phyloP scores from a whole-genome alignment of 2,329 filamentous ascomycete species.

The Phialocephala sp. region DNA sequence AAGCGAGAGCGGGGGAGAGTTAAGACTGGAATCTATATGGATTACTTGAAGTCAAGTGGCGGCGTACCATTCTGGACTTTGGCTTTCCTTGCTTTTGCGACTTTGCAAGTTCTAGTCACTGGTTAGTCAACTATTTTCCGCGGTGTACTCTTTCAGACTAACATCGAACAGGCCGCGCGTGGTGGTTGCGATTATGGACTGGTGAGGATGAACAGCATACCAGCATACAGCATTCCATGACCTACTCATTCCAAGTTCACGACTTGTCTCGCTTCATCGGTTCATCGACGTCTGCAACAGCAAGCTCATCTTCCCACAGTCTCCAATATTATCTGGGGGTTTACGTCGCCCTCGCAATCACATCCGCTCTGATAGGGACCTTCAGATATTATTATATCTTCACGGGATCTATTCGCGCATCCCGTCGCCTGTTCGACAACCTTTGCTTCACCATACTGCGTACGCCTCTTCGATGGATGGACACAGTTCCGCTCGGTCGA shows the following conservation, averaged over 20 bases:
- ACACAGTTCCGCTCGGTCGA: conserved; percentile 78
- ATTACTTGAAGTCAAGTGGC: conserved; percentile 71
- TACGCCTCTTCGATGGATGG: conserved; percentile 78
- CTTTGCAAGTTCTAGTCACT: conserved; percentile 60
- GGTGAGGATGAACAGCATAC: conserved; percentile 46
- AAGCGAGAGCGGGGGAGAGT: conserved; percentile 73
- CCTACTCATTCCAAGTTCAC: conserved; percentile 54
- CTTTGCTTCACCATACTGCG: conserved; percentile 71
- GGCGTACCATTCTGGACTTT: conserved; percentile 64
- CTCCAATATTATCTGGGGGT: conserved; percentile 69
- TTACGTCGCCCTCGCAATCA: conserved; percentile 66
- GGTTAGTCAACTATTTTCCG: conserved; percentile 45
- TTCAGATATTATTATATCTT: conserved; percentile 68
- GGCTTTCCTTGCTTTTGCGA: conserved; percentile 59
- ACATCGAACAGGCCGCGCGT: conserved; percentile 53
- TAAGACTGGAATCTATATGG: conserved; percentile 67
- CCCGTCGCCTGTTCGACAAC: conserved; percentile 69
- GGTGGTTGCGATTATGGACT: conserved; percentile 71
- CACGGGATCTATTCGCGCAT: conserved; percentile 69
- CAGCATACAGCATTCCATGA: conserved; percentile 35
- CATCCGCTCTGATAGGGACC: conserved; percentile 63
- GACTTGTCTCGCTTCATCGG: conserved; percentile 41
- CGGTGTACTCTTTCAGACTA: background rate
- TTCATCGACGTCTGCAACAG: conserved; percentile 14
- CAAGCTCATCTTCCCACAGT: background rate